Evolutionary conservation across 331 rosid species (phyloP).

Genomic region (Quercus lobata): DNA sequence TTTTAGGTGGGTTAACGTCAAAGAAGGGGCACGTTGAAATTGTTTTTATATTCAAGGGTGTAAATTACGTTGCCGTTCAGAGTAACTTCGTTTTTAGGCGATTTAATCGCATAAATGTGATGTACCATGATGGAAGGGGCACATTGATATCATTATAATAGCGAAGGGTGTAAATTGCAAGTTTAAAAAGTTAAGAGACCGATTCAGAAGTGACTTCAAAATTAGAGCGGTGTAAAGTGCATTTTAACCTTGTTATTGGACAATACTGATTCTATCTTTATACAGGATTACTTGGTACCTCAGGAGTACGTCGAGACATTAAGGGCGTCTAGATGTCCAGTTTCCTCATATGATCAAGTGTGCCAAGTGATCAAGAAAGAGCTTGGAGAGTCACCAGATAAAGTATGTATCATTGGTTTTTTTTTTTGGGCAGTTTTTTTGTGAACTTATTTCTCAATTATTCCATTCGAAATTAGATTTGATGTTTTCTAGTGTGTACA

Average conservation of each 20-base stretch:
- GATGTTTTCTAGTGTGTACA: background rate
- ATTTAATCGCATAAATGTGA: too few relatives aligned
- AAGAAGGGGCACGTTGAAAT: too few relatives aligned
- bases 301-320: slow-evolving; percentile 73
- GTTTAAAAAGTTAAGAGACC: too few relatives aligned
- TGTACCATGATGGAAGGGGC: too few relatives aligned
- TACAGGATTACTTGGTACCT: slow-evolving; percentile 87
- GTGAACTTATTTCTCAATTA: background rate
- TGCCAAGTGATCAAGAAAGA: slow-evolving; percentile 75
- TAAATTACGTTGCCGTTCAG: too few relatives aligned
- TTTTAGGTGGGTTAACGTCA: too few relatives aligned
- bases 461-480: background rate
- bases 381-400: slow-evolving; percentile 82
- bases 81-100: too few relatives aligned
- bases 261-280: slow-evolving; percentile 2
- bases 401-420: slow-evolving; percentile 37
- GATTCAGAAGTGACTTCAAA: too few relatives aligned
- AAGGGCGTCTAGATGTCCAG: slow-evolving; percentile 93
- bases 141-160: too few relatives aligned
- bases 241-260: background rate
- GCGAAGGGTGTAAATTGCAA: too few relatives aligned
- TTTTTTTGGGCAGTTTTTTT: background rate
- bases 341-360: slow-evolving; percentile 86
- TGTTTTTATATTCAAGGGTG: too few relatives aligned
- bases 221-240: too few relatives aligned